Evolutionary conservation across 1,284 basidiomycete species (phyloP).

Genomic region (Rugosomyces carneus): DNA sequence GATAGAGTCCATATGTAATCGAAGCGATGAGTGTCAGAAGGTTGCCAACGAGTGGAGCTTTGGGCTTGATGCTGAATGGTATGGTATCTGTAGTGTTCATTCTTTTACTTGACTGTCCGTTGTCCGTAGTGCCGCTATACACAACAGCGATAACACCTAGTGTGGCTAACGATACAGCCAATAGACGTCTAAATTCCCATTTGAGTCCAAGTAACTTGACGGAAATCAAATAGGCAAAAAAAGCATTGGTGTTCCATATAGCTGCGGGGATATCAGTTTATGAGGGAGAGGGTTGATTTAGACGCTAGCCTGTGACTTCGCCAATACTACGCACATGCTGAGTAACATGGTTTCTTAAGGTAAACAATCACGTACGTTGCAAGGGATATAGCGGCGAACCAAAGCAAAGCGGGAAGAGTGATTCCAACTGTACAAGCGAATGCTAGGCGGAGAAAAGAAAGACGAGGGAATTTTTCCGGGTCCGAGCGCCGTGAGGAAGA

Average conservation of each 20-base stretch:
- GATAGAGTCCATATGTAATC: slow-evolving; percentile 65
- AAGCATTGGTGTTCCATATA: slow-evolving; percentile 81
- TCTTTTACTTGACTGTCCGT: slow-evolving; percentile 14
- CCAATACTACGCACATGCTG: slow-evolving; percentile 44
- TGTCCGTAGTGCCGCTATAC: slow-evolving; percentile 53
- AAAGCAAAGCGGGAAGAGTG: slow-evolving; percentile 59
- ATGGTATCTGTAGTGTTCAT: slow-evolving; percentile 13
- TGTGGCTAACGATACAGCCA: slow-evolving; percentile 72
- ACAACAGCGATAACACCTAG: slow-evolving; percentile 68
- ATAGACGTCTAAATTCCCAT: slow-evolving; percentile 58
- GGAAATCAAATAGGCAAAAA: slow-evolving; percentile 73
- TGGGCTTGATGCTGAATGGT: slow-evolving; percentile 24
- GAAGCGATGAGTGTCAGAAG: slow-evolving; percentile 67
- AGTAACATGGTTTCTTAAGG: slow-evolving; percentile 8
- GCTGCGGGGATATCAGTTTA: slow-evolving; percentile 29
- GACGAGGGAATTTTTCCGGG: slow-evolving; percentile 35
- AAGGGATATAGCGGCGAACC: slow-evolving; percentile 66
- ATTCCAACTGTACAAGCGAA: slow-evolving; percentile 51
- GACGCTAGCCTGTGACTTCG: slow-evolving; percentile 56
- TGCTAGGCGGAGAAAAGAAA: slow-evolving; percentile 38
- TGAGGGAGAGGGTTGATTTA: neutral
- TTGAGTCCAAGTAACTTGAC: slow-evolving; percentile 52
- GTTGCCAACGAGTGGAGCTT: slow-evolving; percentile 69
- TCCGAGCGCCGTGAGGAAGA: slow-evolving; percentile 25
- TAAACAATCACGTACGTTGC: slow-evolving; percentile 53